phyloP scores from a whole-genome alignment of 2,329 filamentous ascomycete genomes.

The Mycosphaerella sp. region DNA sequence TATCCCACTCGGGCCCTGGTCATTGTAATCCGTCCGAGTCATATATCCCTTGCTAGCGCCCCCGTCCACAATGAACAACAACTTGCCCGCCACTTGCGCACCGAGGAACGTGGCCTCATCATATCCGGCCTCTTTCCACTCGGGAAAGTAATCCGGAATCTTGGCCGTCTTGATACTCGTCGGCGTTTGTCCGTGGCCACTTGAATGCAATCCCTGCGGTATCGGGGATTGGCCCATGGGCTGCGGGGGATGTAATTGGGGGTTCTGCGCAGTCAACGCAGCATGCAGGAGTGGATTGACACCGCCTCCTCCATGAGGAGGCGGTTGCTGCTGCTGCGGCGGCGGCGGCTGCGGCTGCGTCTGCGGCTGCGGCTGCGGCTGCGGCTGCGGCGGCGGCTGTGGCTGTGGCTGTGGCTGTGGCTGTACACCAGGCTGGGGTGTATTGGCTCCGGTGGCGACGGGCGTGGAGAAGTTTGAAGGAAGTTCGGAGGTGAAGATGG shows the following conservation, averaged over 20 bases:
- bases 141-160: constrained; percentile 76
- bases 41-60: constrained; percentile 63
- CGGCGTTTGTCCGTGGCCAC: constrained; percentile 63
- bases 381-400: too few relatives aligned
- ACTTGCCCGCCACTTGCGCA: constrained; percentile 75
- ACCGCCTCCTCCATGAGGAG: constrained; percentile 34
- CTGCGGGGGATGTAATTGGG: constrained; percentile 39
- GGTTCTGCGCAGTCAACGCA: constrained; percentile 67
- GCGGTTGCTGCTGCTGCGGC: constrained; percentile 12
- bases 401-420: constrained; percentile 10
- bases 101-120: constrained; percentile 85
- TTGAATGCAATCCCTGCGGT: constrained; percentile 39
- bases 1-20: constrained; percentile 58
- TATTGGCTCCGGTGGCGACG: constrained; percentile 82
- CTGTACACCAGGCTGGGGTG: constrained; percentile 56
- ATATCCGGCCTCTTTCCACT: constrained; percentile 71
- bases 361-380: constrained; percentile 10
- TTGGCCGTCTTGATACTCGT: constrained; percentile 74
- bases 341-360: too few relatives aligned
- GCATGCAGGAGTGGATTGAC: constrained; percentile 91
- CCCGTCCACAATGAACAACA: constrained; percentile 63
- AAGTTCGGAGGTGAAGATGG: constrained; percentile 94
- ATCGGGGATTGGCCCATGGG: constrained; percentile 26
- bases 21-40: constrained; percentile 62
- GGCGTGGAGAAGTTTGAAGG: constrained; percentile 91